Evolutionary conservation across 1,139 yeast species (phyloP).

Genomic region (Sugiyamaella japonica): DNA sequence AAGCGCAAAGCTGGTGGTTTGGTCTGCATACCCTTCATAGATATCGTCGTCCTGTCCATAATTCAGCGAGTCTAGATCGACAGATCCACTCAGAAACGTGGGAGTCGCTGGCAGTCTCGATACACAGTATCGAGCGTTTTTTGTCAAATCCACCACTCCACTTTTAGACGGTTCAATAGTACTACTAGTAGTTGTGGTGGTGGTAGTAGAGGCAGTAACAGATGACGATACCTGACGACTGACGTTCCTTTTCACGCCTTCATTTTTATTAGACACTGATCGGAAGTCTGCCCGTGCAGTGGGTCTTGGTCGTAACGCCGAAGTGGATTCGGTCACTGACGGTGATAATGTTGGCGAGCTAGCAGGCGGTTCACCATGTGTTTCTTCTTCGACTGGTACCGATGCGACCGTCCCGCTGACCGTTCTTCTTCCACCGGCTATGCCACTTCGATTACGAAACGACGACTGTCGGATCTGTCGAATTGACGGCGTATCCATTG

Average conservation of each 20-base stretch:
- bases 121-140: constrained; percentile 60
- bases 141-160: constrained; percentile 54
- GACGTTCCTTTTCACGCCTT: background rate
- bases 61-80: constrained; percentile 15
- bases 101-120: constrained; percentile 62
- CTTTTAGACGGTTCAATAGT: constrained; percentile 19
- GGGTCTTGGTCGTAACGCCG: background rate
- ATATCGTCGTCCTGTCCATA: constrained; percentile 17
- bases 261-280: background rate
- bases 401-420: background rate
- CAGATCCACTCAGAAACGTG: constrained; percentile 39
- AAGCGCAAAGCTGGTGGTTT: constrained; percentile 55
- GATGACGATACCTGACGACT: background rate
- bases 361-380: background rate
- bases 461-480: constrained; percentile 23
- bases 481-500: constrained; percentile 22
- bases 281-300: background rate
- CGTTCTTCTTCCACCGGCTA: constrained; percentile 1
- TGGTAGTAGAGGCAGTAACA: background rate
- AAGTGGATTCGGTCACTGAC: background rate
- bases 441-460: constrained; percentile 17
- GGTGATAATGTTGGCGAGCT: background rate
- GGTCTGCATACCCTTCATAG: constrained; percentile 55
- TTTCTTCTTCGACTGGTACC: background rate
- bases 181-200: too few species aligned